Evolutionary conservation across 176 grass and related monocot species (phyloP), one percentile per base, ranked within the genome.

Genomic region (Hordeum marinum): DNA sequence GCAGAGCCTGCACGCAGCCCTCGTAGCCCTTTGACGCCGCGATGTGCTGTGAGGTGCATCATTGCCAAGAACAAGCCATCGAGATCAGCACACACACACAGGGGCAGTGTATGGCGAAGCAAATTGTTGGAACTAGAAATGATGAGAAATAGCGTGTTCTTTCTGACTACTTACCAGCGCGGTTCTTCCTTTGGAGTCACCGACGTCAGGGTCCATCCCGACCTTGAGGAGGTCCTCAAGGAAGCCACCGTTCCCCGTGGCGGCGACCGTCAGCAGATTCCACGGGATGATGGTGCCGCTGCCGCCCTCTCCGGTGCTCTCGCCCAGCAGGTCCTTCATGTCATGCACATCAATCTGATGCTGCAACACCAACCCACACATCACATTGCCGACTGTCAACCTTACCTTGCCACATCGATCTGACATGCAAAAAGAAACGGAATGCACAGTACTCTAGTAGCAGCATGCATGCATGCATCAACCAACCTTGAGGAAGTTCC

Each of bases 21-120:
- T 98, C 93, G 52, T 94, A 95, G 32, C 96, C 91, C 76, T 94
- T 96, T 21, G 89, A 87, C 75, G 96, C 96, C 68, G 91, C 91
- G 88, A 98, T 98, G 75, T 98, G 96, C 93, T 98, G 82, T 1
- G 42, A 20, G 21, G n/a, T 57, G 13, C 60, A 42, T 79, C 14
- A 31, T 73, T 36, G 32, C 0, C 11, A 72, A 55, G 15, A 88
- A 8, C 50, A 82, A 54, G 25, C 11, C 50, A 55, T 55, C 18
- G 2, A 81, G 40, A 18, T 35, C 24, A 13, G 7, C 18, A 13
- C 17, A 21, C 52, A 39, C 4, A 6, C 39, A 7, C 35, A 36
- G 35, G 35, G 7, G 35, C 34, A 35, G 34, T 35, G 34, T 4
- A 35, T 35, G 34, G 3, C 29, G 29, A 29, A 29, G 29, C 29